phyloP scores from a whole-genome alignment of 2,329 filamentous ascomycete genomes.

The Mariannaea elegans region DNA sequence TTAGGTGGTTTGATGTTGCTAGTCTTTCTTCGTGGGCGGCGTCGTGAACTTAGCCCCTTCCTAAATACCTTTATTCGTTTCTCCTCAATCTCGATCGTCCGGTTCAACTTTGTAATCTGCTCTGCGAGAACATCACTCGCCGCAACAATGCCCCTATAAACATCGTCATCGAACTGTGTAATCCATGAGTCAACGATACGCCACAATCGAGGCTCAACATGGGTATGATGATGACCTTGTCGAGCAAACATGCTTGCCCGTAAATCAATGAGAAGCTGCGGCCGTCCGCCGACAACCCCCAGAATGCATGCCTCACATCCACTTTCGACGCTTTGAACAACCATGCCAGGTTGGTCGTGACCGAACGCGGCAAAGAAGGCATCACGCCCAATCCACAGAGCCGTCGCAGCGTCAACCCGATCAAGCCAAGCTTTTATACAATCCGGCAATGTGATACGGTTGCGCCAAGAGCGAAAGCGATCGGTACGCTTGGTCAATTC shows the following conservation, averaged over 20 bases:
- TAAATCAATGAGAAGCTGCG: constrained; percentile 54
- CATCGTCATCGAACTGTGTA: constrained; percentile 38
- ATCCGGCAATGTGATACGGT: constrained; percentile 14
- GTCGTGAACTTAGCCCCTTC: background rate
- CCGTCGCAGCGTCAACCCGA: constrained; percentile 38
- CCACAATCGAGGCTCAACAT: constrained; percentile 46
- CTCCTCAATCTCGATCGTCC: constrained; percentile 4
- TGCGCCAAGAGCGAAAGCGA: constrained; percentile 39
- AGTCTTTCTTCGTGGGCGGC: background rate
- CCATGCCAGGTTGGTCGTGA: constrained; percentile 36
- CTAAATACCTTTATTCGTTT: background rate
- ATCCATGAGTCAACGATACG: constrained; percentile 57
- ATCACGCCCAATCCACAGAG: constrained; percentile 50
- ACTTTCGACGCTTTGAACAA: constrained; percentile 40
- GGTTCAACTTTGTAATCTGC: constrained; percentile 15
- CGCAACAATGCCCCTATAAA: constrained; percentile 9
- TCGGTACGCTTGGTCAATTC: constrained; percentile 51
- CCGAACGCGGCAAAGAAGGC: constrained; percentile 49
- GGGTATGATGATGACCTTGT: constrained; percentile 13
- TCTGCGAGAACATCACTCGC: constrained; percentile 24
- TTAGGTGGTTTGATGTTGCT: background rate
- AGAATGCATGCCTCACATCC: constrained; percentile 64
- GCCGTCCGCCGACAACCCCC: constrained; percentile 56
- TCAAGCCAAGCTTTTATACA: constrained; percentile 35
- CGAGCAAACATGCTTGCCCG: constrained; percentile 54